These are phyloP conservation scores for Ascochyta clinopodiicola DNA, from an alignment of 2,329 filamentous ascomycete genomes.

Conservation along the genomic window DNA sequence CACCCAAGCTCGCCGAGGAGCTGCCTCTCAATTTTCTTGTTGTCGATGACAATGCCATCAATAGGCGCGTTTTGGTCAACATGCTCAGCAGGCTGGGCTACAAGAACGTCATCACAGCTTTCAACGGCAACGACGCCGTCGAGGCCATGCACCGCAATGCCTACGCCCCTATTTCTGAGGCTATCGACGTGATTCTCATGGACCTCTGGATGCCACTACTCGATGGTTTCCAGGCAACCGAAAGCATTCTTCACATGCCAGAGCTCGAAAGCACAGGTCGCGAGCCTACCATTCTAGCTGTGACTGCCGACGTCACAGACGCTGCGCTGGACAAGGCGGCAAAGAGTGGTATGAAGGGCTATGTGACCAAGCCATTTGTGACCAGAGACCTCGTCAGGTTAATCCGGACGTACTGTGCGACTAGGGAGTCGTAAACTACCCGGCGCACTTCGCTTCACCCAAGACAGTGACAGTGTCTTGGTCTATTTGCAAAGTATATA, in stretches of 20 bases:
- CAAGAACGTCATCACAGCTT: constrained; percentile 66
- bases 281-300: constrained; percentile 62
- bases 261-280: constrained; percentile 40
- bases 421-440: constrained; percentile 9
- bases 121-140: constrained; percentile 72
- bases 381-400: constrained; percentile 67
- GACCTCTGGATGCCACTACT: constrained; percentile 79
- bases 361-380: constrained; percentile 73
- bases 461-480: constrained; percentile 9
- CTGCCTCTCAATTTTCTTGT: constrained; percentile 73
- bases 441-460: constrained; percentile 10
- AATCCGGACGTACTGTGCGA: constrained; percentile 58
- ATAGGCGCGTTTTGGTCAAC: constrained; percentile 69
- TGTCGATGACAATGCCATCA: constrained; percentile 76
- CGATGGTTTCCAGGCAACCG: constrained; percentile 74
- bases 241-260: constrained; percentile 63
- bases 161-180: constrained; percentile 28
- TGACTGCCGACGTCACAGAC: constrained; percentile 72
- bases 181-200: constrained; percentile 72
- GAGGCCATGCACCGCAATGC: constrained; percentile 60
- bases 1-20: constrained; percentile 58
- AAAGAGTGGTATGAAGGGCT: constrained; percentile 70
- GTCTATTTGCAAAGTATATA: constrained; percentile 20
- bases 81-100: constrained; percentile 74
- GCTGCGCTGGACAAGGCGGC: constrained; percentile 66